A percentile compares a stretch with the other conserved stretches of the same genome.
Conservation (phyloP, 2,329 filamentous ascomycete genomes). For the Cryphonectria naterciae region DNA sequence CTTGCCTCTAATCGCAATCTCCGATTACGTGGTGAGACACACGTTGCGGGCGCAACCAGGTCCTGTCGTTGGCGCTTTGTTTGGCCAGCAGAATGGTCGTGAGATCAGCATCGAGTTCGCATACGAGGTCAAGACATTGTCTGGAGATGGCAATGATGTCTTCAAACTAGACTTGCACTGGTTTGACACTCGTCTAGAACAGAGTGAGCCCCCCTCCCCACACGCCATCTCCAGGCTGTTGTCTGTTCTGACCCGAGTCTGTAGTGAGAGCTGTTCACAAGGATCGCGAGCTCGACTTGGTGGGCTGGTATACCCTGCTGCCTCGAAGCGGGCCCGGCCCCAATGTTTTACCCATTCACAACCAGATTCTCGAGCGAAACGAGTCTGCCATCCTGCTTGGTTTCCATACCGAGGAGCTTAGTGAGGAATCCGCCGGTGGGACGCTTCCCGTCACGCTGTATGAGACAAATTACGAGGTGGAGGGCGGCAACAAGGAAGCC, state of each 20-base stretch:
- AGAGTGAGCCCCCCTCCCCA: constrained; percentile 65
- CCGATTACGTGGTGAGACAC: constrained; percentile 93
- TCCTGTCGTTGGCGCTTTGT: constrained; percentile 82
- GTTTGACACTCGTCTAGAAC: constrained; percentile 79
- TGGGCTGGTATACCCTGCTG: constrained; percentile 89
- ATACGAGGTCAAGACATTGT: constrained; percentile 73
- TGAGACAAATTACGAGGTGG: constrained; percentile 80
- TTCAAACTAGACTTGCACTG: constrained; percentile 68
- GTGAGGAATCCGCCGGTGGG: constrained; percentile 63
- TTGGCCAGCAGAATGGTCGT: constrained; percentile 89
- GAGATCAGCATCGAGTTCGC: constrained; percentile 91
- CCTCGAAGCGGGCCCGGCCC: constrained; percentile 71
- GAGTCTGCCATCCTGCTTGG: constrained; percentile 87
- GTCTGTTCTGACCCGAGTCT: constrained; percentile 5
- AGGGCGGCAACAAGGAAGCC: constrained; percentile 50
- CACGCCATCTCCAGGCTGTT: not conserved
- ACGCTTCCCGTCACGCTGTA: constrained; percentile 90
- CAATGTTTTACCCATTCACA: constrained; percentile 74
- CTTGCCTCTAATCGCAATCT: constrained; percentile 92
- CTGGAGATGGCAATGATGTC: constrained; percentile 53
- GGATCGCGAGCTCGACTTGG: constrained; percentile 77
- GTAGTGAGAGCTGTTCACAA: constrained; percentile 89
- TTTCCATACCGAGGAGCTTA: constrained; percentile 73
- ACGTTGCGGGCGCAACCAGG: constrained; percentile 75
- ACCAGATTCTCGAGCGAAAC: constrained; percentile 76